A percentile compares a stretch with the other conserved stretches of the same genome.
Evolutionary conservation across 805 yeast genomes (phyloP).

Genomic region (Jamesozyma hellenica): DNA sequence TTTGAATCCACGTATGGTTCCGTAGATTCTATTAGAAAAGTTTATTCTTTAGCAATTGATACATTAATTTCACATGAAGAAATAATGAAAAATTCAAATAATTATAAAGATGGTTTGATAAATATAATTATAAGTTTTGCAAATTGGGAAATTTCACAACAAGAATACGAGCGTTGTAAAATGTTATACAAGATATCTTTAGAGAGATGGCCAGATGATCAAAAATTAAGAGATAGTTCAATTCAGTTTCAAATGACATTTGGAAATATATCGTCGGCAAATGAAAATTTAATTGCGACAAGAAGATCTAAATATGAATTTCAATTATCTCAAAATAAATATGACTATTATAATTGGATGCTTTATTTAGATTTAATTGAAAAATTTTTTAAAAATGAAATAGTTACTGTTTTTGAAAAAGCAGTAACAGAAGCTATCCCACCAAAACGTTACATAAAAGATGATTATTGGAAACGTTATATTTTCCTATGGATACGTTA

Average conservation of each 20-base stretch:
- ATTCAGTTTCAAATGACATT: constrained; percentile 55
- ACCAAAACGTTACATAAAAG: constrained; percentile 24
- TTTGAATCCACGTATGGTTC: constrained; percentile 52
- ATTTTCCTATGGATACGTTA: constrained; percentile 61
- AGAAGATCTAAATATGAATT: constrained; percentile 48
- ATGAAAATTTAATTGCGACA: constrained; percentile 41
- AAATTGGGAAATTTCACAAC: constrained; percentile 52
- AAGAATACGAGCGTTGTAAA: constrained; percentile 54
- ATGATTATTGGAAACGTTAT: constrained; percentile 57
- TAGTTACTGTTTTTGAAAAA: constrained; percentile 8
- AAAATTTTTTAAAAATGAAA: constrained; percentile 22
- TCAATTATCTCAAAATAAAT: constrained; percentile 36
- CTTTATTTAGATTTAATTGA: constrained; percentile 45
- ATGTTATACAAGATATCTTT: constrained; percentile 47
- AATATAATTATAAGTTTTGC: constrained; percentile 42
- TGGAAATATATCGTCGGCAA: constrained; percentile 49
- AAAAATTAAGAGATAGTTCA: constrained; percentile 33
- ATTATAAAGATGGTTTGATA: constrained; percentile 30
- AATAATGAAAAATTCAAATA: constrained; percentile 15
- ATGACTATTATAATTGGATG: constrained; percentile 81
- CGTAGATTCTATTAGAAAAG: constrained; percentile 43
- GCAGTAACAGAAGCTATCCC: constrained; percentile 16
- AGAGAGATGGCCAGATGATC: constrained; percentile 34
- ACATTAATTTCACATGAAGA: constrained; percentile 27
- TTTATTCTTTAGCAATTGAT: constrained; percentile 61